Conservation (phyloP, 306 rosid species). For the Astragalus glycyphyllos region DNA sequence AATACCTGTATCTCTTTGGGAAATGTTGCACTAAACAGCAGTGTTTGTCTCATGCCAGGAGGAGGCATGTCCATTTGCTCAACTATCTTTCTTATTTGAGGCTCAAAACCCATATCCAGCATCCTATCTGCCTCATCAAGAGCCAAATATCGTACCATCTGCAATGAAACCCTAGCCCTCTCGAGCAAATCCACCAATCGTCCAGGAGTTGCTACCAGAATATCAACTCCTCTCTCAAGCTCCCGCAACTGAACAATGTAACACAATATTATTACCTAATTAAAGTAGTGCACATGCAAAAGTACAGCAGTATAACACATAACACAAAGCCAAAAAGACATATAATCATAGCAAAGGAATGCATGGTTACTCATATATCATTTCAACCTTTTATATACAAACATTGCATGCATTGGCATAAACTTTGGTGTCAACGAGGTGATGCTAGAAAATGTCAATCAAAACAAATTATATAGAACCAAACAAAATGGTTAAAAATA, state of each 20-base stretch:
- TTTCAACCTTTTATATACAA: no score
- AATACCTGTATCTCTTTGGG: constrained; percentile 91
- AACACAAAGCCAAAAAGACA: constrained; percentile 10
- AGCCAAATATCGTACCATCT: constrained; percentile 76
- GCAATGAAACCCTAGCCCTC: constrained; percentile 80
- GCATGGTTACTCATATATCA: not conserved
- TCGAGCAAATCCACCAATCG: constrained; percentile 88
- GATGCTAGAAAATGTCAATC: not conserved
- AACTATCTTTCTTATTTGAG: constrained; percentile 87
- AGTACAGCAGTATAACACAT: constrained; percentile 12
- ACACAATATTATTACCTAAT: constrained; percentile 25
- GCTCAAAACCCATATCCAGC: constrained; percentile 98
- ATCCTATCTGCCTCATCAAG: constrained; percentile 94
- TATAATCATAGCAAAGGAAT: constrained; percentile 18
- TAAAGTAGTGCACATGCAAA: constrained; percentile 35
- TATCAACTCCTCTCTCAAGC: constrained; percentile 90
- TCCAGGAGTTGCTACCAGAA: constrained; percentile 93
- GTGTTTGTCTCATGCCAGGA: constrained; percentile 73
- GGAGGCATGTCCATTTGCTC: constrained; percentile 94
- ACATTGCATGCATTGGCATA: constrained; percentile 11
- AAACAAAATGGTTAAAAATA: not conserved
- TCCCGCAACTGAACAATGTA: constrained; percentile 65
- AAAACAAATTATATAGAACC: constrained; percentile 3
- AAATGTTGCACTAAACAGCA: constrained; percentile 87
- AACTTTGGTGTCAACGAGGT: constrained; percentile 1